phyloP scores from a whole-genome alignment of 805 yeast genomes.

The Kodamaea fukazawae region DNA sequence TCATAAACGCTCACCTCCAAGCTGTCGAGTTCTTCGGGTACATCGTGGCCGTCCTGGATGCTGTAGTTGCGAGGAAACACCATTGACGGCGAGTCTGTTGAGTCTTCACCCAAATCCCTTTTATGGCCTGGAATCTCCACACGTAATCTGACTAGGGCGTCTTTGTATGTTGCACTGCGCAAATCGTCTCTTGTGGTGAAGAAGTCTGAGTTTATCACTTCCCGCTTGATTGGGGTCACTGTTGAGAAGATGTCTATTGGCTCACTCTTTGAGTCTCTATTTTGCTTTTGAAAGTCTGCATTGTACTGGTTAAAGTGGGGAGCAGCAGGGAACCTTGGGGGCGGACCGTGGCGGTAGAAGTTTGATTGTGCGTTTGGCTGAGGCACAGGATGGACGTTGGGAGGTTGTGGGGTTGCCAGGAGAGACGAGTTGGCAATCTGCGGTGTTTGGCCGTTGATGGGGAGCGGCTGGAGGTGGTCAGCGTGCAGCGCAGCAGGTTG shows the following conservation, averaged over 20 bases:
- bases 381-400: too few relatives aligned
- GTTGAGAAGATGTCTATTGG: conserved; percentile 12
- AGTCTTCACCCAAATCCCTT: too few relatives aligned
- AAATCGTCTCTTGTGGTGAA: conserved; percentile 12
- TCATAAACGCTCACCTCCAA: conserved; percentile 2
- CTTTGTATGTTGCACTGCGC: conserved; percentile 12
- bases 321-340: too few relatives aligned
- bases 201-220: conserved; percentile 12
- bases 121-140: neutral
- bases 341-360: too few relatives aligned
- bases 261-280: neutral
- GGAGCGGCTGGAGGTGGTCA: too few relatives aligned
- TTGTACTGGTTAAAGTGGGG: too few relatives aligned
- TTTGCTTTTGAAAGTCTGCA: too few relatives aligned
- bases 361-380: too few relatives aligned
- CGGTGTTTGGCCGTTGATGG: too few relatives aligned
- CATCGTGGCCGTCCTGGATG: neutral
- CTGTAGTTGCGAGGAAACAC: neutral
- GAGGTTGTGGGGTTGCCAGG: too few relatives aligned
- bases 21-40: neutral
- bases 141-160: conserved; percentile 8
- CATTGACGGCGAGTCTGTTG: neutral
- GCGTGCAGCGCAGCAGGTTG: too few relatives aligned
- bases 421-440: too few relatives aligned
- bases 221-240: conserved; percentile 12